Conservation (phyloP, 1,284 basidiomycete species). For the Jaminaea rosea region DNA sequence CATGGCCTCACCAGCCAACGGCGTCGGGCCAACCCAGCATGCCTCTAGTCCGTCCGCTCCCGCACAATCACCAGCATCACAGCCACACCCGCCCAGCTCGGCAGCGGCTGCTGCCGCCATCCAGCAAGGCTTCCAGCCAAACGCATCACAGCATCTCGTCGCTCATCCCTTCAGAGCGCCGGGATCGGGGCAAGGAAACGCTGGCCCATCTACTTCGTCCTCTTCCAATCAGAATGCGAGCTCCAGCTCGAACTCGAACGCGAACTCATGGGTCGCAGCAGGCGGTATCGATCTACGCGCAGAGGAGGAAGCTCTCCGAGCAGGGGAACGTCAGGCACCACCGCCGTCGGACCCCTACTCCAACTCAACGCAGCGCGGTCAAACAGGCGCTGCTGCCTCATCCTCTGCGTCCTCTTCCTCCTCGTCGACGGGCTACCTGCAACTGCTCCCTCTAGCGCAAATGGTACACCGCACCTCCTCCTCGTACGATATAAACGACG, state of each 20-base stretch:
- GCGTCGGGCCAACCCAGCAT: too few relatives aligned
- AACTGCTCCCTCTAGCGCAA: slow-evolving; percentile 33
- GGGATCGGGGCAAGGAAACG: too few relatives aligned
- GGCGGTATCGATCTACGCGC: not conserved
- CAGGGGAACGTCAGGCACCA: not conserved
- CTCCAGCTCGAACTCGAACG: not conserved
- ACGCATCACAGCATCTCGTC: too few relatives aligned
- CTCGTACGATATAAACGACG: slow-evolving; percentile 30
- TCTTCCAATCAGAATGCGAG: too few relatives aligned
- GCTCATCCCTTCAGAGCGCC: too few relatives aligned
- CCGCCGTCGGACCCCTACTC: not conserved
- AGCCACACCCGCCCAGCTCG: too few relatives aligned
- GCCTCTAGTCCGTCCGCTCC: too few relatives aligned
- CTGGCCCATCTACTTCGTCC: too few relatives aligned
- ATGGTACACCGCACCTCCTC: slow-evolving; percentile 32
- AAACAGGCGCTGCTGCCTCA: not conserved
- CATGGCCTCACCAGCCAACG: too few relatives aligned
- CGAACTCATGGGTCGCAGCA: not conserved
- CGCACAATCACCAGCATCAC: too few relatives aligned
- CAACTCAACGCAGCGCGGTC: not conserved
- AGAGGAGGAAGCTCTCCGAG: not conserved
- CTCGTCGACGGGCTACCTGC: slow-evolving; percentile 14
- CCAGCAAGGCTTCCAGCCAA: too few relatives aligned
- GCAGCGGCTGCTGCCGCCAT: too few relatives aligned
- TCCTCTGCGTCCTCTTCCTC: not conserved